phyloP scores from a whole-genome alignment of 1,139 yeast species.

The Candida sanyaensis region DNA sequence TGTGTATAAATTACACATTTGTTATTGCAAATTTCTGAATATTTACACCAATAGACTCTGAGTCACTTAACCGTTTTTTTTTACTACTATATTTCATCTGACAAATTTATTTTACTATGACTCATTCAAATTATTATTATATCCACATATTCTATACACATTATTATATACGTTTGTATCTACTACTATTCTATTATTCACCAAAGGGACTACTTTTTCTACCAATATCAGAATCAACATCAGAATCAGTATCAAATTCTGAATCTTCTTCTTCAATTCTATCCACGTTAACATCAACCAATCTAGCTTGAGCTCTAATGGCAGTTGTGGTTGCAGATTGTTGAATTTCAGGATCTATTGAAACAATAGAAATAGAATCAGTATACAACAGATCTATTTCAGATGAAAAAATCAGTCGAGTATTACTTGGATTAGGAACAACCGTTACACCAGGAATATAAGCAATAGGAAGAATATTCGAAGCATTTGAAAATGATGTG shows the following conservation, averaged over 20 bases:
- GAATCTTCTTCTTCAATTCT: conserved; percentile 53
- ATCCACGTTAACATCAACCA: conserved; percentile 58
- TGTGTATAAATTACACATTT: too few relatives aligned
- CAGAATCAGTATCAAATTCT: conserved; percentile 32
- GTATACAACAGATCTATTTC: conserved; percentile 54
- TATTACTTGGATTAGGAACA: conserved; percentile 51
- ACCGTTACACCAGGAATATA: conserved; percentile 92
- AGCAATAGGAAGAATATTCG: conserved; percentile 90
- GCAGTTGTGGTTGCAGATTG: conserved; percentile 43
- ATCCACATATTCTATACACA: too few relatives aligned
- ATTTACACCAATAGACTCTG: too few relatives aligned
- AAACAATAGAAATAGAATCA: conserved; percentile 43
- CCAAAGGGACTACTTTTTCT: conserved; percentile 1
- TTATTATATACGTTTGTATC: background rate
- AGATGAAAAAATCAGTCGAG: conserved; percentile 50
- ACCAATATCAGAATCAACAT: conserved; percentile 51
- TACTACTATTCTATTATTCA: background rate
- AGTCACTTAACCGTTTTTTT: too few relatives aligned
- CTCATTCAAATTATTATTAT: too few relatives aligned
- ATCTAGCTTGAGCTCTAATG: conserved; percentile 66
- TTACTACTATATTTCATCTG: too few relatives aligned
- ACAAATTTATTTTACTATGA: too few relatives aligned
- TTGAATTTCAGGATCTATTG: conserved; percentile 1
- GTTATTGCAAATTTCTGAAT: too few relatives aligned
- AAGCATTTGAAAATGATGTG: conserved; percentile 69